Percentiles rank a stretch among this genome's conserved stretches.
These are phyloP conservation scores for Vanderwaltozyma polyspora DNA, from an alignment of 805 yeast genomes.

Conservation along the genomic window DNA sequence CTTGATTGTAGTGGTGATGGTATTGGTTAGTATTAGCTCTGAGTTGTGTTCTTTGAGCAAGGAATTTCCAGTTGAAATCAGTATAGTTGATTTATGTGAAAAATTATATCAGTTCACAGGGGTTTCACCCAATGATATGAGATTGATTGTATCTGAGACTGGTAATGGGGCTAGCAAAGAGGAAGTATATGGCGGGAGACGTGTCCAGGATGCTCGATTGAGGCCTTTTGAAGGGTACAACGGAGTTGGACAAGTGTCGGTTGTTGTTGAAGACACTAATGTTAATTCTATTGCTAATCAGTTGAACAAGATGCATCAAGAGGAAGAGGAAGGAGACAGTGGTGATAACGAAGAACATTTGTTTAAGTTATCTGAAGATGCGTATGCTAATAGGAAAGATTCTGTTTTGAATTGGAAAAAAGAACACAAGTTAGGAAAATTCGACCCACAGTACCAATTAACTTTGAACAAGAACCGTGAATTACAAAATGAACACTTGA, in stretches of 20 bases:
- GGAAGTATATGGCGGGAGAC: too few species aligned
- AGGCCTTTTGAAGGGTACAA: too few species aligned
- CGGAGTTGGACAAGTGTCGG: too few species aligned
- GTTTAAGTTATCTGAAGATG: constrained; percentile 19
- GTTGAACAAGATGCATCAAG: constrained; percentile 14
- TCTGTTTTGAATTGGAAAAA: constrained; percentile 74
- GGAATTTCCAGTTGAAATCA: constrained; percentile 8
- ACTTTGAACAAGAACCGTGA: constrained; percentile 21
- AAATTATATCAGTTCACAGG: constrained; percentile 21
- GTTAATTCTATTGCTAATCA: constrained; percentile 40
- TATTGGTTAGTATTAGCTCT: constrained; percentile 8
- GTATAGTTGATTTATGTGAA: constrained; percentile 12
- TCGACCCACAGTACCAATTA: constrained; percentile 39
- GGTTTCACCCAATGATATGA: constrained; percentile 20
- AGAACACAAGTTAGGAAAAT: constrained; percentile 57
- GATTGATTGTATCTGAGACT: constrained; percentile 9
- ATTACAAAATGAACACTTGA: constrained; percentile 25
- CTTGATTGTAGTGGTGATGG: not conserved
- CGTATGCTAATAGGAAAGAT: constrained; percentile 42
- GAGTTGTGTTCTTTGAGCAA: constrained; percentile 14
- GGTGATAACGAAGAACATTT: constrained; percentile 7
- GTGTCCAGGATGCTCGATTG: too few species aligned
- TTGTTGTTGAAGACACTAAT: constrained; percentile 46
- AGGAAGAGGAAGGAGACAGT: not conserved
- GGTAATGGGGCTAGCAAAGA: too few species aligned